Percentiles rank a stretch among this genome's conserved stretches.
These are phyloP conservation scores for Colletotrichum camelliae DNA, from an alignment of 2,329 filamentous ascomycete genomes.

Conservation along the genomic window DNA sequence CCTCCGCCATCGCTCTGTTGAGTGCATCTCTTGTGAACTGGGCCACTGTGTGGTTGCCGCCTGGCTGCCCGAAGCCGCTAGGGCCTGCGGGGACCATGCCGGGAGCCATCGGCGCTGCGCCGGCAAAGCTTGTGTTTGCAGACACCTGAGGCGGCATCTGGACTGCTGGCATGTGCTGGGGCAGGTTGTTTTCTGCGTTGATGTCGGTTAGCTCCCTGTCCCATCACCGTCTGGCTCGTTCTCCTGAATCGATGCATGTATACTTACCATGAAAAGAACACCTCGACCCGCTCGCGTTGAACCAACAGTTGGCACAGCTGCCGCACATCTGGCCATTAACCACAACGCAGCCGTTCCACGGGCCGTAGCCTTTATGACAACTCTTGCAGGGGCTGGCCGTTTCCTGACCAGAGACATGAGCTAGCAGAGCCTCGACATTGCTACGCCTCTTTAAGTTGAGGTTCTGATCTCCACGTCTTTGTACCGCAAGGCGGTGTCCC, in stretches of 20 bases:
- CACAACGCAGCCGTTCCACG: conserved; percentile 65
- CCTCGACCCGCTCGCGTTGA: conserved; percentile 63
- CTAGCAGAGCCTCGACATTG: conserved; percentile 65
- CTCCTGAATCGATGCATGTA: neutral
- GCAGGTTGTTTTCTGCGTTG: conserved; percentile 50
- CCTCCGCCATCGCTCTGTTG: conserved; percentile 51
- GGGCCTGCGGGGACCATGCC: conserved; percentile 33
- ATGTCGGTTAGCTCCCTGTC: neutral
- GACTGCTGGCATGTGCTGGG: conserved; percentile 36
- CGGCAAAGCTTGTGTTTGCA: conserved; percentile 32
- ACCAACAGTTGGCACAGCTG: conserved; percentile 69
- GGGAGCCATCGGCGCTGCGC: conserved; percentile 26
- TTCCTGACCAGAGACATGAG: conserved; percentile 58
- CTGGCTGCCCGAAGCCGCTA: conserved; percentile 19
- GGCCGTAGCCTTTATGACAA: conserved; percentile 65
- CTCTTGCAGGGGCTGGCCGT: conserved; percentile 60
- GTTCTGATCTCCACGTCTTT: conserved; percentile 58
- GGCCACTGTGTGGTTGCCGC: conserved; percentile 8
- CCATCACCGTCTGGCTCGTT: neutral
- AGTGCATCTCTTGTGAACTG: conserved; percentile 44
- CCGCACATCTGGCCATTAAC: conserved; percentile 66
- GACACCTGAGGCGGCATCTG: conserved; percentile 34
- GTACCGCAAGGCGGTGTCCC: conserved; percentile 54
- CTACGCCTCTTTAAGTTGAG: conserved; percentile 63
- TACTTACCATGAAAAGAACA: conserved; percentile 65